Base-by-base conservation (phyloP, 805 yeast species). In the Suhomyces sp. region DNA sequence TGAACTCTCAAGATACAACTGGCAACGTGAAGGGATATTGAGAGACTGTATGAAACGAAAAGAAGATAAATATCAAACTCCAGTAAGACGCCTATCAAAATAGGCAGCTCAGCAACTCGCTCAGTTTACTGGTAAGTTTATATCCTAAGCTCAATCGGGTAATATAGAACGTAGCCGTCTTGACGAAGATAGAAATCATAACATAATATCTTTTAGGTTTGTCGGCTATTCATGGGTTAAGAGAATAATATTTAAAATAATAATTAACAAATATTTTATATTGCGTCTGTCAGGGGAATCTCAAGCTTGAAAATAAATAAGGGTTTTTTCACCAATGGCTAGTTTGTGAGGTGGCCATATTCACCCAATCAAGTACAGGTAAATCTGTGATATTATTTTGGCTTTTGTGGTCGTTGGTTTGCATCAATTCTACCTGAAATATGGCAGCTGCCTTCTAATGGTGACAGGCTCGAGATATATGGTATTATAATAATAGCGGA, bases 211-310 rank as follows among this genome's bases (percentile, higher is more conserved):
- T 27, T 17, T 22, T 4, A 22, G 15, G 38, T 31, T 29, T 19
- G n/a, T 31, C 29, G 26, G 36, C 23, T 26, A 15, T 46, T 7
- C 15, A 13, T 13, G 17, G 42, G 17, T 47, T 47, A 33, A 23
- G 29, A 42, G 27, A 23, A 22, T 42, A 24, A 42, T 42, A 24
- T 42, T 42, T 42, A 10, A 31, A 46, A 29, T 19, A 15, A 15
- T 19, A 12, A 35, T 4, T 13, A 24, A 47, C 23, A 15, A 35
- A 29, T 7, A 15, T 47, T 47, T 19, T 3, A 19, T 17, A 8
- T 23, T 12, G 31, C 42, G 38, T 24, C 49, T 47, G 49, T 36
- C 49, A 47, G 49, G 49, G 49, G 49, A 19, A 36, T 26, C 44
- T 29, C 42, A 35, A 15, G 24, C 10, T 31, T 7, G 8, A 15